A percentile compares a stretch with the other conserved stretches of the same genome.
phyloP scores from a whole-genome alignment of 108 stramenopile species.

The Pseudonitzschia pungens region DNA sequence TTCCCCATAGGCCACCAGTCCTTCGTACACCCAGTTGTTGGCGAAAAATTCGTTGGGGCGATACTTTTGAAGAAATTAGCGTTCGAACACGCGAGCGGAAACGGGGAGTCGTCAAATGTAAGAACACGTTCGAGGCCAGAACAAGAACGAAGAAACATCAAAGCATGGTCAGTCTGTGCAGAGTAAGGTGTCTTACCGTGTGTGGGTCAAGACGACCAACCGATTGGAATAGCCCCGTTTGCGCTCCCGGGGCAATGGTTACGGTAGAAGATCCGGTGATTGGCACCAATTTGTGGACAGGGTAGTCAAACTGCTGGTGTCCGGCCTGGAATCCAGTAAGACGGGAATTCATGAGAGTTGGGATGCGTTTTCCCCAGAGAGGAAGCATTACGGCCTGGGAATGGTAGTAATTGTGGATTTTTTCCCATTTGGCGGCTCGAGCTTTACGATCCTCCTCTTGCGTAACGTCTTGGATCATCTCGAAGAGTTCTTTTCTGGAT shows the following conservation, averaged over 20 bases:
- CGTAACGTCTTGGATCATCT: conserved; percentile 36
- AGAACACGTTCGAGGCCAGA: background rate
- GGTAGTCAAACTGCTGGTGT: conserved; percentile 62
- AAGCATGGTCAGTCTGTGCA: background rate
- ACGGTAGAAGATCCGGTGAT: conserved; percentile 38
- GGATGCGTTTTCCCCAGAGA: conserved; percentile 50
- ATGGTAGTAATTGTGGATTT: conserved; percentile 44
- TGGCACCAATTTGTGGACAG: conserved; percentile 42
- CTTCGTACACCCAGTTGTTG: conserved; percentile 73
- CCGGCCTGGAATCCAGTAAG: conserved; percentile 47
- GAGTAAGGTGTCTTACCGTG: background rate
- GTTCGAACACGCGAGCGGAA: background rate
- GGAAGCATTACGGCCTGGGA: conserved; percentile 50
- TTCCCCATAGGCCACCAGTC: conserved; percentile 47
- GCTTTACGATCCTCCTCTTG: conserved; percentile 16
- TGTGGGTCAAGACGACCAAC: conserved; percentile 55
- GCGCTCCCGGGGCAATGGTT: conserved; percentile 51
- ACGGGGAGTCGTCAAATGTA: background rate
- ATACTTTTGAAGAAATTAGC: conserved; percentile 7
- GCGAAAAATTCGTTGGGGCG: conserved; percentile 63
- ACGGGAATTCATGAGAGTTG: conserved; percentile 47
- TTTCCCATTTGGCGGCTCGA: conserved; percentile 34
- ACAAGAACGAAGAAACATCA: background rate
- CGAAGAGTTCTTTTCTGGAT: conserved; percentile 35
- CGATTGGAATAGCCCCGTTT: conserved; percentile 45